Percentiles rank a stretch among this genome's conserved stretches.
These are phyloP conservation scores for Neurospora sp. DNA, from an alignment of 495 filamentous ascomycete genomes.

Conservation along the genomic window DNA sequence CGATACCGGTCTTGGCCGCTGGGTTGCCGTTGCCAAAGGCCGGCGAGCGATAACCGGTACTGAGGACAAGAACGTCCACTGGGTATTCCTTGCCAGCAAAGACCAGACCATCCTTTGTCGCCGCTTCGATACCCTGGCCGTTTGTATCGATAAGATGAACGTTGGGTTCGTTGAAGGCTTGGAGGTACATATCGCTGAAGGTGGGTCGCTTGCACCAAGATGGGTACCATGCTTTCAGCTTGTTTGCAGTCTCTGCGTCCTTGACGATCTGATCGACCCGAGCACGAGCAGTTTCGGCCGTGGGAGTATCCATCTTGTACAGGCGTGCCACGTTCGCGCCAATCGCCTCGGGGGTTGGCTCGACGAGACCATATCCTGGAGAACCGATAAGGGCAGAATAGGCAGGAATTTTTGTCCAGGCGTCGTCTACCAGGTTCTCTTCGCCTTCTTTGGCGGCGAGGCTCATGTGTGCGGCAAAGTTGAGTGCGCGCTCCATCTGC, in stretches of 20 bases:
- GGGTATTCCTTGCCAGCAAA: conserved; percentile 27
- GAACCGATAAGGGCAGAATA: conserved; percentile 23
- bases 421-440: conserved; percentile 31
- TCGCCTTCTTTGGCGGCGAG: conserved; percentile 12
- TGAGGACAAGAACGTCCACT: conserved; percentile 38
- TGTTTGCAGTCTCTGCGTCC: conserved; percentile 29
- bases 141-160: conserved; percentile 44
- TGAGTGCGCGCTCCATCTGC: conserved; percentile 31
- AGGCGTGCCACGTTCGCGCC: conserved; percentile 22
- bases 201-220: conserved; percentile 36
- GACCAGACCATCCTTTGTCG: conserved; percentile 29
- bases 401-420: conserved; percentile 24
- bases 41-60: conserved; percentile 37
- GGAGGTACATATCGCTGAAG: conserved; percentile 38
- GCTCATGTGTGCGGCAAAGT: conserved; percentile 23
- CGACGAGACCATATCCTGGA: conserved; percentile 10
- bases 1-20: conserved; percentile 22
- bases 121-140: conserved; percentile 36
- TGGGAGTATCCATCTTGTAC: conserved; percentile 15
- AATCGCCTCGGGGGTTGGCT: conserved; percentile 25
- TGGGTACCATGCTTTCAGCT: conserved; percentile 36
- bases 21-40: conserved; percentile 21
- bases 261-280: conserved; percentile 33
- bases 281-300: conserved; percentile 18
- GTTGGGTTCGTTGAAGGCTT: conserved; percentile 32